Evolutionary conservation across 202 grass and related monocot species (phyloP), one percentile per base, ranked within the genome.

Genomic region (Elaeis oleifera): DNA sequence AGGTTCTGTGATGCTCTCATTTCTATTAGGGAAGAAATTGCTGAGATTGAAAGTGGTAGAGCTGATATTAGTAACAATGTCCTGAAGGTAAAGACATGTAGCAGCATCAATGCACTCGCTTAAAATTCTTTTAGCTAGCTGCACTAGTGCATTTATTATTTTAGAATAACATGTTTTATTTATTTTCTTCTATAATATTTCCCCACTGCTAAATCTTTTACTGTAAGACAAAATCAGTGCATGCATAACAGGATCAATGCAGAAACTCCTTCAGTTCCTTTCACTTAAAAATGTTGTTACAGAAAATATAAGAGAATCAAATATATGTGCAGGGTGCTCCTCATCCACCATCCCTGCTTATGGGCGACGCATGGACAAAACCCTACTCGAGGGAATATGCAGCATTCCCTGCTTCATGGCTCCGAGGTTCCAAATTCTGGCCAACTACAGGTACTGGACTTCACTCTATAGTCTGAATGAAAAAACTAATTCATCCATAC

Each of bases 1-100:
- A 89, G 94, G 83, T 99, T 99, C 69, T 99, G 94, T 70, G 94
- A 94, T 84, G 77, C 94, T 81, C 82, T 99, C 61, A 99, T 99
- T 60, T 99, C 88, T 19, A 94, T 99, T 55, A 99, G 88, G 54
- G 88, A 89, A 71, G 88, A 97, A 82, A 97, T 97, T 49, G 78
- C 85, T 50, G 54, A 82, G 67, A 89, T 99, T 24, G 94, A 99
- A 75, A 82, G 4, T 58, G 94, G 94, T 28, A 89, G 84, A 79
- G 88, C 88, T 67, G 94, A 99, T 64, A 75, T 53, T 28, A 63
- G 82, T 27, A 86, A 89, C 69, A 97, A 97, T 84, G 88, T 97
- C 65, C 94, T 97, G 21, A 97, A 97, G 94, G 94, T 94, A 89
- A 18, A 23, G 51, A 6, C 20, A 18, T 54, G 16, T 16, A 26